phyloP scores from a whole-genome alignment of 140 eudicot species.

The Oenanthe javanica region DNA sequence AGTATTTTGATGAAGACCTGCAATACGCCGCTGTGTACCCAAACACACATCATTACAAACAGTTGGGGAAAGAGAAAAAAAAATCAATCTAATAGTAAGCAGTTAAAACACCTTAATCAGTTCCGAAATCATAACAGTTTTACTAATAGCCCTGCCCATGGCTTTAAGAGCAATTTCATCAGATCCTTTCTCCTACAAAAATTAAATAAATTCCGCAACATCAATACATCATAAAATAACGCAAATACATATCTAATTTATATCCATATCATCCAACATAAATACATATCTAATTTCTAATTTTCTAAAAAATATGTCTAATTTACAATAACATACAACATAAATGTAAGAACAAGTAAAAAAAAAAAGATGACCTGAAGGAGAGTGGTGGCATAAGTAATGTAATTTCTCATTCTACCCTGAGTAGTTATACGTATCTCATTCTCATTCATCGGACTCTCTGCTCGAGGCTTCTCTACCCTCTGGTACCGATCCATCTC shows the following conservation, averaged over 20 bases:
- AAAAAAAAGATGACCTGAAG: conserved; percentile 21
- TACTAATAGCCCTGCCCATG: conserved; percentile 46
- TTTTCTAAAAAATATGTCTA: background rate
- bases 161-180: conserved; percentile 41
- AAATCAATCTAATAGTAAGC: background rate
- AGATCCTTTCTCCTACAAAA: too few species aligned
- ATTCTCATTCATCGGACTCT: conserved; percentile 53
- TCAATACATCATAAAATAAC: too few species aligned
- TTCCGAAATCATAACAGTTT: conserved; percentile 48
- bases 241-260: too few species aligned
- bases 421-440: conserved; percentile 67
- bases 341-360: background rate
- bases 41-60: too few species aligned
- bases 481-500: conserved; percentile 70
- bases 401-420: conserved; percentile 65
- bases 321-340: background rate
- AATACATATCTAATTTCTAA: too few species aligned
- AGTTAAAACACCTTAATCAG: conserved; percentile 29
- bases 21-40: conserved; percentile 33
- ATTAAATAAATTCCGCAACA: background rate
- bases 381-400: conserved; percentile 50
- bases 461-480: conserved; percentile 56
- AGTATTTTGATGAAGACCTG: conserved; percentile 42
- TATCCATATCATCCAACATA: too few species aligned
- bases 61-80: background rate